These are phyloP conservation scores for Russula earlei DNA, from an alignment of 768 basidiomycete species.

Conservation along the genomic window DNA sequence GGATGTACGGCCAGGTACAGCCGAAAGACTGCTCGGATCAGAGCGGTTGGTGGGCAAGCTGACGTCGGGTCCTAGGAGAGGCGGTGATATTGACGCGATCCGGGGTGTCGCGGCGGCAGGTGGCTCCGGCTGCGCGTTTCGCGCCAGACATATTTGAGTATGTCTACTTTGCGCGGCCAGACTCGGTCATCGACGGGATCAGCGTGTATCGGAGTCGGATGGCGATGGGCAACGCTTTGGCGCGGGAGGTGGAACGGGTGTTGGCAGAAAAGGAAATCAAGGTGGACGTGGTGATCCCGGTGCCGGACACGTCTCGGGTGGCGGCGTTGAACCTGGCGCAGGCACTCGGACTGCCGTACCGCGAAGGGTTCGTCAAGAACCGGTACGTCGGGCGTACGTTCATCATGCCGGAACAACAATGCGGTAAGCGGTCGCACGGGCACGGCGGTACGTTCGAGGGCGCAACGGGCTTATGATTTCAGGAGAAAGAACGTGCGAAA, in stretches of 20 bases:
- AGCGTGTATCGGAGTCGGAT: conserved; percentile 96
- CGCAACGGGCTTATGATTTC: neutral
- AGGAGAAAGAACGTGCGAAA: conserved; percentile 90
- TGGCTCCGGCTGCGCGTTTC: conserved; percentile 61
- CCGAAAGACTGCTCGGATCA: neutral
- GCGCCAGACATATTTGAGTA: conserved; percentile 99
- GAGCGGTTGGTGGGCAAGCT: no score
- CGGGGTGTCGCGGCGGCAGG: conserved; percentile 64
- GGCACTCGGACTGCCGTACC: conserved; percentile 78
- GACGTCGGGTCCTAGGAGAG: conserved; percentile 51
- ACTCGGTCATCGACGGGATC: conserved; percentile 94
- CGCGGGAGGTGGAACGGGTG: conserved; percentile 73
- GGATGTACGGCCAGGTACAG: conserved; percentile 82
- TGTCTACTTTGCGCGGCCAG: conserved; percentile 96
- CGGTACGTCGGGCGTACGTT: conserved; percentile 97
- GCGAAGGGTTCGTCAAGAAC: conserved; percentile 98
- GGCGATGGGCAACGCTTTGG: conserved; percentile 98
- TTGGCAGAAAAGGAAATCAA: conserved; percentile 55
- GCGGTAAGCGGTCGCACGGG: conserved; percentile 39
- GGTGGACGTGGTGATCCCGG: conserved; percentile 96
- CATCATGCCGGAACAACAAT: conserved; percentile 99
- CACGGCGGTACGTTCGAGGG: neutral
- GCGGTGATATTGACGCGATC: conserved; percentile 90
- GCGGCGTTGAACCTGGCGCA: conserved; percentile 95
- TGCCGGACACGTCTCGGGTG: conserved; percentile 94